These are phyloP conservation scores for Dactylis glomerata DNA, from an alignment of 176 grass and related monocot genomes.

Conservation along the genomic window DNA sequence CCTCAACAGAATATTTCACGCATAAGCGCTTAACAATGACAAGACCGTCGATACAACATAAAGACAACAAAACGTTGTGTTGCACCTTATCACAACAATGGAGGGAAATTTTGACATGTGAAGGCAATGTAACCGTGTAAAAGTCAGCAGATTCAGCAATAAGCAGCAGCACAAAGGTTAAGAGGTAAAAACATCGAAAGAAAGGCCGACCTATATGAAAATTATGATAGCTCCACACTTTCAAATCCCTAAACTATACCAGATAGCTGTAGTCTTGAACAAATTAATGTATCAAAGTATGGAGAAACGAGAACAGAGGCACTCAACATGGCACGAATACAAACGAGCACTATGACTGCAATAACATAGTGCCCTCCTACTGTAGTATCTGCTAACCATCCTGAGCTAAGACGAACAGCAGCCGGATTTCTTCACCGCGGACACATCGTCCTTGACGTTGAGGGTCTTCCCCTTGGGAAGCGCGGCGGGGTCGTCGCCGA, in stretches of 20 bases:
- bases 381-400: constrained; percentile 3
- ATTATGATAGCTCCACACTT: neutral
- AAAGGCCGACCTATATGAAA: neutral
- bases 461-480: constrained; percentile 53
- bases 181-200: neutral
- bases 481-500: constrained; percentile 35
- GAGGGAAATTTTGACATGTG: too few relatives aligned
- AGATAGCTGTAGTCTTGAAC: constrained; percentile 19
- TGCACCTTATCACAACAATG: too few relatives aligned
- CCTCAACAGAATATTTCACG: too few relatives aligned
- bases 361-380: constrained; percentile 8
- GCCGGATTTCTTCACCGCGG: constrained; percentile 45
- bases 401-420: constrained; percentile 52
- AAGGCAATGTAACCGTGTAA: neutral
- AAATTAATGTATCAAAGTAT: constrained; percentile 38
- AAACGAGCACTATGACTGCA: constrained; percentile 13
- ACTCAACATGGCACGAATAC: constrained; percentile 24
- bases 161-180: neutral
- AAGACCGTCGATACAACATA: too few relatives aligned
- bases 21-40: too few relatives aligned
- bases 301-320: constrained; percentile 11
- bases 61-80: too few relatives aligned
- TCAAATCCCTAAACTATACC: constrained; percentile 31
- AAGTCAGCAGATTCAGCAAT: neutral
- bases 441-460: constrained; percentile 64